Evolutionary conservation across 2,329 filamentous ascomycete species (phyloP).

Genomic region (Aureobasidium sp.): DNA sequence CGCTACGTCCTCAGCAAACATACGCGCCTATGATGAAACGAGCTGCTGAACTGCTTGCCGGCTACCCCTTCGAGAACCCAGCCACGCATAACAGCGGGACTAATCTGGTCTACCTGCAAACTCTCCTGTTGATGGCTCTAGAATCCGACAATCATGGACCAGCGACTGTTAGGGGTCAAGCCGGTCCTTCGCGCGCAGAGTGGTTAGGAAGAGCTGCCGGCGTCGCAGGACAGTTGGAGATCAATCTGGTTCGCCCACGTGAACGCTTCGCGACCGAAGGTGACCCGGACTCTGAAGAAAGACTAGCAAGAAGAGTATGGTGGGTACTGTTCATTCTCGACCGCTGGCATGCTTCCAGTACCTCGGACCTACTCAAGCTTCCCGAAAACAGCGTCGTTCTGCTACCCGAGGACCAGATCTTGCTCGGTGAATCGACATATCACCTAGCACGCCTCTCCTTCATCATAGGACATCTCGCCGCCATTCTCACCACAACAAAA

Average conservation of each 20-base stretch:
- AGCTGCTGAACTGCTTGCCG: constrained; percentile 34
- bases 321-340: constrained; percentile 65
- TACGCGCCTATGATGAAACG: constrained; percentile 31
- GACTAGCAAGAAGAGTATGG: constrained; percentile 57
- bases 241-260: constrained; percentile 41
- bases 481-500: constrained; percentile 37
- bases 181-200: constrained; percentile 40
- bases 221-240: constrained; percentile 55
- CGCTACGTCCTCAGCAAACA: constrained; percentile 24
- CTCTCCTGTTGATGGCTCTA: constrained; percentile 56
- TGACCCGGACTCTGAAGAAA: constrained; percentile 53
- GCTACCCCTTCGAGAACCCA: constrained; percentile 37
- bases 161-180: constrained; percentile 36
- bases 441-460: constrained; percentile 56
- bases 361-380: constrained; percentile 53
- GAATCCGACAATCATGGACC: constrained; percentile 53
- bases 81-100: constrained; percentile 31
- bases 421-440: constrained; percentile 56
- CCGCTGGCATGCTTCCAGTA: constrained; percentile 63
- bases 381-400: constrained; percentile 54
- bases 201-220: constrained; percentile 59
- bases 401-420: constrained; percentile 47
- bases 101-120: constrained; percentile 54
- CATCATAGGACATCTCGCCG: constrained; percentile 48
- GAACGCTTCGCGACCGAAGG: constrained; percentile 35